Evolutionary conservation across 352 stramenopile species (phyloP).

Genomic region (Phytophthora palmivora): DNA sequence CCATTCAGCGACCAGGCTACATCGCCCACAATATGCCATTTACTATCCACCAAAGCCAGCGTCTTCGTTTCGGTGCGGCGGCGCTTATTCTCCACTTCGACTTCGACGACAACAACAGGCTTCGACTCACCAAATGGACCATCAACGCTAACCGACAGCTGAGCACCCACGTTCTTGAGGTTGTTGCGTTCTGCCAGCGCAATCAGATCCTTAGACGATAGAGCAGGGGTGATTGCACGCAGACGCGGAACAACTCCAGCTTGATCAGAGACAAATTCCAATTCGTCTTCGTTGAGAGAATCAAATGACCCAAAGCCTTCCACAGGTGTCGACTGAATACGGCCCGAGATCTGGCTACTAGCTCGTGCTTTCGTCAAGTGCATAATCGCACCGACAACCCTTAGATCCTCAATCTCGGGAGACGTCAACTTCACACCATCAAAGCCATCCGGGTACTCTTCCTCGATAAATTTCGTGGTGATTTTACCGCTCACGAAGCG

Average conservation of each 20-base stretch:
- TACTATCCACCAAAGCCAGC: conserved; percentile 45
- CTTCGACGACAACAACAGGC: conserved; percentile 52
- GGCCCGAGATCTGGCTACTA: conserved; percentile 41
- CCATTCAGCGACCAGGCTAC: conserved; percentile 71
- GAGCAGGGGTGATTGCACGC: conserved; percentile 37
- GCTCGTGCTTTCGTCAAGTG: conserved; percentile 57
- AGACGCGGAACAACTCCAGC: conserved; percentile 46
- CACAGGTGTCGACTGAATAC: conserved; percentile 25
- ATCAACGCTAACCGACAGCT: conserved; percentile 62
- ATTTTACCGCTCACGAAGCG: conserved; percentile 93
- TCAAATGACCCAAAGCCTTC: conserved; percentile 16
- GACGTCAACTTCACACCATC: conserved; percentile 73
- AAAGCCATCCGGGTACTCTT: conserved; percentile 97
- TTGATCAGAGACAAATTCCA: conserved; percentile 45
- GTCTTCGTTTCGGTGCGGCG: conserved; percentile 41
- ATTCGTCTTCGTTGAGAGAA: conserved; percentile 44
- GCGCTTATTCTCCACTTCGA: conserved; percentile 54
- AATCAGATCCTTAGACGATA: conserved; percentile 45
- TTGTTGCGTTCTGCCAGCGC: conserved; percentile 55
- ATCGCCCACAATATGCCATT: conserved; percentile 61
- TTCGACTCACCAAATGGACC: conserved; percentile 59
- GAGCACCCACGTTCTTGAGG: conserved; percentile 45
- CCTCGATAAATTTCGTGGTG: conserved; percentile 97
- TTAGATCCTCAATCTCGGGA: conserved; percentile 75
- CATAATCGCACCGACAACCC: conserved; percentile 78